Evolutionary conservation across 2,329 filamentous ascomycete genomes (phyloP), one percentile per base, ranked within the genome.

Genomic region (Ophiostoma australiae): DNA sequence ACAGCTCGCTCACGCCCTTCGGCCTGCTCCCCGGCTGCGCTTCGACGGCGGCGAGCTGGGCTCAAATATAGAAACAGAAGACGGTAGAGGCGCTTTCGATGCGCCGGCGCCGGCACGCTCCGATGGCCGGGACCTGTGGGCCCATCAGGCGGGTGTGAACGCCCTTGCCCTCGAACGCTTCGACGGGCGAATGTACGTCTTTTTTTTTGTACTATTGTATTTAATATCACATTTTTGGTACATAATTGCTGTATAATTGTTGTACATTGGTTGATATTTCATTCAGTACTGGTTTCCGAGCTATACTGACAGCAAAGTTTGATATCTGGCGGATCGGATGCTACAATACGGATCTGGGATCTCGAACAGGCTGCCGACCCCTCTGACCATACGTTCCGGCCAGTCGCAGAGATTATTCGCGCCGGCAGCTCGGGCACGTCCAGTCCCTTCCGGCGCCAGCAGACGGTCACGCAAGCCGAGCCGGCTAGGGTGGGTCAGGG

Each of bases 301-400:
- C 15, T 10, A 61, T 23, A 27, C 58, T 66, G 33, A 66, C 63
- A 6, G 23, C 20, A 11, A 76, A 91, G 91, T 74, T 84, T 97
- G 73, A 80, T 97, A 1, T 97, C 94, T 0, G 94, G 92, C 4
- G 93, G 94, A 39, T 90, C 92, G 4, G 93, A 97, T 77, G 92
- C 91, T 11, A 91, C 91, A 0, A 88, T 97, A 76, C 91, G 89
- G 75, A 81, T 97, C 66, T 97, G 94, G 94, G 90, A 97, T 80
- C 85, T 97, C 7, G 91, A 97, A 76, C 81, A 85, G 68, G 82
- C 78, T 13, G 20, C 48, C 10, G 79, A 82, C 6, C 81, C 80
- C 73, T 78, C 73, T 73, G 79, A 78, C 48, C 84, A 84, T 76
- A 84, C 78, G 23, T 89, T 85, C 76, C 83, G 81, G 7, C 86